phyloP scores from a whole-genome alignment of 2,329 filamentous ascomycete genomes.

The Diaporthe sp. region DNA sequence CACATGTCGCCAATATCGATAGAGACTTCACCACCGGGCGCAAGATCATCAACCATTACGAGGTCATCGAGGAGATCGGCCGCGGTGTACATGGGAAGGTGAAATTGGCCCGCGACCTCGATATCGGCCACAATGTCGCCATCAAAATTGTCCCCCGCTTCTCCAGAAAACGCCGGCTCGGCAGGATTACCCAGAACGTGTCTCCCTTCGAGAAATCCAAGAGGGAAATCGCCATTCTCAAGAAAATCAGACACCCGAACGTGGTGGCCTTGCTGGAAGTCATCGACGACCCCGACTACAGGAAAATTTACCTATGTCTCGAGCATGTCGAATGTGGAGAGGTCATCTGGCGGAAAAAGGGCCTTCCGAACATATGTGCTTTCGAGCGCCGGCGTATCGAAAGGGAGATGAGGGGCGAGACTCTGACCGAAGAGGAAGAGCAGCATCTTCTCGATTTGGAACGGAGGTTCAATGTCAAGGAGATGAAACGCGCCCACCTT shows the following conservation, averaged over 20 bases:
- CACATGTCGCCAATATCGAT: constrained; percentile 92
- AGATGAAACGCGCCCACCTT: constrained; percentile 70
- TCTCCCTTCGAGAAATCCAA: constrained; percentile 85
- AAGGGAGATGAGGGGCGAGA: constrained; percentile 74
- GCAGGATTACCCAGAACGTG: constrained; percentile 76
- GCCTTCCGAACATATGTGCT: constrained; percentile 83
- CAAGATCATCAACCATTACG: constrained; percentile 98
- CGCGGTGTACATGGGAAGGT: constrained; percentile 98
- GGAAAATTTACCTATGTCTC: constrained; percentile 98
- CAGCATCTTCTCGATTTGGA: constrained; percentile 72
- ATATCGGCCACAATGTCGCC: constrained; percentile 84
- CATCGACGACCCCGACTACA: constrained; percentile 94
- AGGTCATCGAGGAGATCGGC: constrained; percentile 95
- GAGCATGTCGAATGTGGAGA: constrained; percentile 96
- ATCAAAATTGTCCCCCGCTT: constrained; percentile 99
- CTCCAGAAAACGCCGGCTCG: constrained; percentile 92
- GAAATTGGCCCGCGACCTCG: constrained; percentile 88
- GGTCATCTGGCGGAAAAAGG: constrained; percentile 93
- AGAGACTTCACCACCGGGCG: constrained; percentile 90
- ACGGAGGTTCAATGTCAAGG: constrained; percentile 70
- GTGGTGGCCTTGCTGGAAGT: constrained; percentile 96
- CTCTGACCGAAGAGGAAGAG: constrained; percentile 72
- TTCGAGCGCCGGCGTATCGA: constrained; percentile 88
- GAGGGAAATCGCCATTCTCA: constrained; percentile 96
- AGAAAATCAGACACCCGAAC: constrained; percentile 98